Conservation (phyloP, 805 yeast genomes). For the Isabelozyma rhagii region DNA sequence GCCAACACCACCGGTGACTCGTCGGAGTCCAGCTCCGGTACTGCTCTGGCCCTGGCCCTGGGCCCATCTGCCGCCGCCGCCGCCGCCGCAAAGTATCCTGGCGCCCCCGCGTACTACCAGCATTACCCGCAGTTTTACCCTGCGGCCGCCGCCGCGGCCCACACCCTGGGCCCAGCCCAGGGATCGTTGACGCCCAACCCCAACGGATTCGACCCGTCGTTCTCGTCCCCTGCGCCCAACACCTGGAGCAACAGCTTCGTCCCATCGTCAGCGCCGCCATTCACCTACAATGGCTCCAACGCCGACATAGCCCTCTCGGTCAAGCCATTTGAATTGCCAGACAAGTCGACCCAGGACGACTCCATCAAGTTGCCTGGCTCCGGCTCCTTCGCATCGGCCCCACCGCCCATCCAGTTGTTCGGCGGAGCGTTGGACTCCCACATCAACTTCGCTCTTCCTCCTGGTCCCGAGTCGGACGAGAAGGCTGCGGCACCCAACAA, state of each 20-base stretch:
- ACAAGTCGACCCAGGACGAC: conserved; percentile 2
- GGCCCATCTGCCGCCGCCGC: conserved; percentile 1
- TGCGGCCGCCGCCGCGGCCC: too few relatives aligned
- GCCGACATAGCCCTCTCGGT: conserved; percentile 10
- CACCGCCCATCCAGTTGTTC: conserved; percentile 10
- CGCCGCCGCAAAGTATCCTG: not conserved
- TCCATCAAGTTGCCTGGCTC: not conserved
- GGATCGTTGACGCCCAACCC: conserved; percentile 31
- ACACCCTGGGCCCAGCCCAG: conserved; percentile 10
- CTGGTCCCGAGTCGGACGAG: not conserved
- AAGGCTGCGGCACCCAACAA: not conserved
- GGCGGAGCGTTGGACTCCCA: not conserved
- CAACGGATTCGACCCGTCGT: conserved; percentile 11
- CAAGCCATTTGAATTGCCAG: conserved; percentile 25
- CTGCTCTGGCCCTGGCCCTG: not conserved
- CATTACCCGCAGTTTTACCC: conserved; percentile 5
- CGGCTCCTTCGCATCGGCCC: conserved; percentile 23
- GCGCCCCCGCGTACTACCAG: not conserved
- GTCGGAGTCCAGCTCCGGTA: not conserved
- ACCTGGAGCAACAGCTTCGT: conserved; percentile 33
- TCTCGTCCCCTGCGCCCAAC: conserved; percentile 29
- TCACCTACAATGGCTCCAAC: conserved; percentile 11
- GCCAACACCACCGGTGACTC: conserved; percentile 2
- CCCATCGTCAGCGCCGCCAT: conserved; percentile 38
- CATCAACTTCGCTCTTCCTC: not conserved